Evolutionary conservation across 2,329 filamentous ascomycete genomes (phyloP).

Genomic region (Aspergillus aculeatus): DNA sequence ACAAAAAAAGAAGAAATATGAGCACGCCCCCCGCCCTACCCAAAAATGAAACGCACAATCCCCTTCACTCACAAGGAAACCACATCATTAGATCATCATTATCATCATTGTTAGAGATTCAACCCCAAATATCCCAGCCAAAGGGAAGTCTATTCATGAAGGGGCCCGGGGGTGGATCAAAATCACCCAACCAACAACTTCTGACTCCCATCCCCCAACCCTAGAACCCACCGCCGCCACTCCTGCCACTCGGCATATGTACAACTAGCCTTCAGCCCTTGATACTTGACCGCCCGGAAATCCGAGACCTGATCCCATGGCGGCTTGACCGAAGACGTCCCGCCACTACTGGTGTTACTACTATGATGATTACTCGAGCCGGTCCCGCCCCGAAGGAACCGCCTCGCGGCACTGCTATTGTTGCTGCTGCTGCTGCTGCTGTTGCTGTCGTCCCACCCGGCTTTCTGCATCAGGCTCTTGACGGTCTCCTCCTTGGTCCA

Average conservation of each 20-base stretch:
- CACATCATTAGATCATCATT: neutral
- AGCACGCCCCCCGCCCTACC: too few relatives aligned
- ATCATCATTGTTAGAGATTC: slow-evolving; percentile 43
- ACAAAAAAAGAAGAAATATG: neutral
- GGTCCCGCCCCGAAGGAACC: slow-evolving; percentile 34
- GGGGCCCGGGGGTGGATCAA: neutral
- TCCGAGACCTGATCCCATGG: slow-evolving; percentile 73
- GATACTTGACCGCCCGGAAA: slow-evolving; percentile 77
- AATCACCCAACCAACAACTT: slow-evolving; percentile 18
- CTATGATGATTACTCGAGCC: too few relatives aligned
- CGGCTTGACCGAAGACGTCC: slow-evolving; percentile 17
- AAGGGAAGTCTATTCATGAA: neutral
- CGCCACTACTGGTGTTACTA: slow-evolving; percentile 34
- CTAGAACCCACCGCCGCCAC: slow-evolving; percentile 71
- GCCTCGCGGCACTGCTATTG: slow-evolving; percentile 32
- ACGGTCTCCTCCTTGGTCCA: slow-evolving; percentile 94
- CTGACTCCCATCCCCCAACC: slow-evolving; percentile 30
- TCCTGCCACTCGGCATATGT: slow-evolving; percentile 71
- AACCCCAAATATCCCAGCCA: neutral
- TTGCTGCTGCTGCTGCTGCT: slow-evolving; percentile 34
- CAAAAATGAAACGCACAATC: neutral
- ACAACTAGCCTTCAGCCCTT: slow-evolving; percentile 74
- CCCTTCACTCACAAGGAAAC: neutral
- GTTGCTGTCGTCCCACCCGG: slow-evolving; percentile 71
- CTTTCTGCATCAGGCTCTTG: slow-evolving; percentile 87